phyloP scores from a whole-genome alignment of 306 rosid genomes.

The Cicer cuneatum region DNA sequence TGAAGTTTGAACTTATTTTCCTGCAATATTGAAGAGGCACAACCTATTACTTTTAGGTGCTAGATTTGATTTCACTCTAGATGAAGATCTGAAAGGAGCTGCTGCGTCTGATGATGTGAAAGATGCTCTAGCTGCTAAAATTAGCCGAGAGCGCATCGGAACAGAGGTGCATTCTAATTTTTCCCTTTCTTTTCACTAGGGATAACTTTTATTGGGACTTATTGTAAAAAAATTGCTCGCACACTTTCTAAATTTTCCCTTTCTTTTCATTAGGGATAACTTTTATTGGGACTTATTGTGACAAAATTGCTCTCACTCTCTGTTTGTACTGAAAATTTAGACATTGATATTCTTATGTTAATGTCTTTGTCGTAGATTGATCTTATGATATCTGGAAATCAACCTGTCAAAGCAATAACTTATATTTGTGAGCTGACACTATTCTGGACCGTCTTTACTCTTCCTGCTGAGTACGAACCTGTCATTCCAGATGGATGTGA shows the following conservation, averaged over 20 bases:
- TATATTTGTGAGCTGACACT: slow-evolving; percentile 67
- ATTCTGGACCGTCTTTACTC: slow-evolving; percentile 77
- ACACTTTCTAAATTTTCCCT: neutral
- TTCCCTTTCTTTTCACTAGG: slow-evolving; percentile 12
- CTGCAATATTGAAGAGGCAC: slow-evolving; percentile 31
- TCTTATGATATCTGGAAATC: slow-evolving; percentile 85
- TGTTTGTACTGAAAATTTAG: neutral
- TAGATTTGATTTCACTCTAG: slow-evolving; percentile 75
- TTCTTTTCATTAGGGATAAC: slow-evolving; percentile 15
- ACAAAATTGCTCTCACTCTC: slow-evolving; percentile 21
- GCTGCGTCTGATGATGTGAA: slow-evolving; percentile 85
- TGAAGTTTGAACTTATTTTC: slow-evolving; percentile 19
- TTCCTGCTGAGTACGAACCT: slow-evolving; percentile 70
- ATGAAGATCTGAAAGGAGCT: slow-evolving; percentile 83
- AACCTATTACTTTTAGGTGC: slow-evolving; percentile 66
- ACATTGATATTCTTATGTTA: slow-evolving; percentile 2
- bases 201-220: slow-evolving; percentile 31
- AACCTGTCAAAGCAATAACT: slow-evolving; percentile 85
- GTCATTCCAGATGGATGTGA: slow-evolving; percentile 68
- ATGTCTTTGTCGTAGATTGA: slow-evolving; percentile 59
- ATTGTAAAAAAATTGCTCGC: slow-evolving; percentile 8
- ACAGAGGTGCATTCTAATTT: slow-evolving; percentile 62
- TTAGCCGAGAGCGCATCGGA: slow-evolving; percentile 93
- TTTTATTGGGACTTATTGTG: slow-evolving; percentile 26
- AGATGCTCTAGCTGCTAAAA: slow-evolving; percentile 81